Evolutionary conservation across 202 grass and related monocot species (phyloP), one percentile per base, ranked within the genome.

Genomic region (Digitaria exilis): DNA sequence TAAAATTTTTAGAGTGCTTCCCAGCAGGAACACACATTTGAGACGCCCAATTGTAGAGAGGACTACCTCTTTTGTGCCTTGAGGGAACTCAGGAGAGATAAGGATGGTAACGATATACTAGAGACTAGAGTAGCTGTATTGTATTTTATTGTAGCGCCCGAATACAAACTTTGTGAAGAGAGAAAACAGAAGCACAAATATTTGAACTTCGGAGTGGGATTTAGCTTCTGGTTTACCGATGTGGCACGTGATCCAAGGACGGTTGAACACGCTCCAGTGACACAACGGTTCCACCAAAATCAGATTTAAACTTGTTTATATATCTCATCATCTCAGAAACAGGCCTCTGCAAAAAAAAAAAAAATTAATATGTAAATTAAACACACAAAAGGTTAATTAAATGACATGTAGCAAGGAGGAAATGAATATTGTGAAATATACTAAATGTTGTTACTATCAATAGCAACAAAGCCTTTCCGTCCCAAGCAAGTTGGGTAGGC

Each of bases 271-370:
- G 87, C 83, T 98, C 90, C 82, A 98, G 77, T 56, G 92, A 95
- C 65, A 95, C 87, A 84, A 98, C 71, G 71, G 87, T 88, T 69
- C 85, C 92, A 71, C 96, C 92, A 82, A 98, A 98, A 88, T 98
- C 92, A 85, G 91, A 95, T 84, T 98, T 98, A 63, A 98, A 98
- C 84, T 98, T 98, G 82, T 93, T 98, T 57, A 98, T 92, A 86
- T 90, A 95, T 79, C 88, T 91, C 55, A 95, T 84, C 96, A 98
- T 95, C 83, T 98, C 92, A 58, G 87, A 89, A 87, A 89, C 85
- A 71, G 92, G 96, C 39, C 89, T 90, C 92, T 98, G 89, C 60
- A 34, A 90, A 30, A 61, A 45, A 30, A 61, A 45, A 21, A 28
- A 43, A 76, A 21, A 54, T n/a, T 21, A 21, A 54, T 54, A 54